Evolutionary conservation across 2,329 filamentous ascomycete genomes (phyloP), one percentile per base, ranked within the genome.

Genomic region (Triangularia setosa): DNA sequence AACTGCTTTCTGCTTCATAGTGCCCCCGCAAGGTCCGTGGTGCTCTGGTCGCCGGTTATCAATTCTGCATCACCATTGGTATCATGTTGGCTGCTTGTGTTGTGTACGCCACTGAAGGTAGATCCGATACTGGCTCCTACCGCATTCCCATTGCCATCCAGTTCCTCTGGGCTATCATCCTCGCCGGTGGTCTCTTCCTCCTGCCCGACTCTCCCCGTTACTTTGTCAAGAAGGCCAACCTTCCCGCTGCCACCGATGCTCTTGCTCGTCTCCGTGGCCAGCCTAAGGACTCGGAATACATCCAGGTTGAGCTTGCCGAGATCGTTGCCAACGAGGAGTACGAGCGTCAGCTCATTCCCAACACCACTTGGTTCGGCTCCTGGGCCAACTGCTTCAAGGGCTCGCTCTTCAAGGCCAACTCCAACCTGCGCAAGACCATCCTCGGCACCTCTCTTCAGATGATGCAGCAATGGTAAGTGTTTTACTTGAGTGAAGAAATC

Each of bases 301-400:
- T 96, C 78, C 86, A 90, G 79, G 80, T 86, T 67, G 92, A 96
- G 79, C 83, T 96, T 55, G 85, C 90, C 53, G 92, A 96, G 80
- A 92, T 97, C 69, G 84, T 95, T 65, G 92, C 92, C 81, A 96
- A 96, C 83, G 86, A 94, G 78, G 90, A 91, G 79, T 93, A 94
- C 75, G 93, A 96, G 82, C 82, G 88, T 71, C 80, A 85, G 58
- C 79, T 89, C 65, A 88, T 90, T 65, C 89, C 90, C 68, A 77
- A 83, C 69, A 81, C 81, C 69, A 84, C 84, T 71, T 92, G 88
- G 83, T 80, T 88, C 75, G 80, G 80, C 71, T 84, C 83, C 73
- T 96, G 92, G 92, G 77, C 80, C 70, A 85, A 83, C 74, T 88
- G 86, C 83, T 87, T 91, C 70, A 85, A 83, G 73, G 85, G 90